Conservation (phyloP, 371 early-diverging fungal species). For the Apophysomyces trapeziformis region DNA sequence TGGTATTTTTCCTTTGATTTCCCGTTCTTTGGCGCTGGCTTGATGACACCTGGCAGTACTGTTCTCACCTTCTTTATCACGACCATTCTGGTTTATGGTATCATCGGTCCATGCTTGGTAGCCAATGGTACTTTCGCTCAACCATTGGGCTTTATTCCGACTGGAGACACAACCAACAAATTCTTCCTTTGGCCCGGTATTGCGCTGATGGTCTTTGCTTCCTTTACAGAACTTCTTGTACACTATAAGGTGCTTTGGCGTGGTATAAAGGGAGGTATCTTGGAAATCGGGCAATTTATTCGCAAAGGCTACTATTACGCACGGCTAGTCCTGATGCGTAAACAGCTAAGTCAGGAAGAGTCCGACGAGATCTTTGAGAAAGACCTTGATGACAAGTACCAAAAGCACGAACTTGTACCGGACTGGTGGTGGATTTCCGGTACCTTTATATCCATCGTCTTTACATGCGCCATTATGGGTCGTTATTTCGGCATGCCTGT, state of each 20-base stretch:
- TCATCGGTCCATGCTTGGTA: slow-evolving; percentile 49
- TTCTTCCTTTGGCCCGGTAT: slow-evolving; percentile 78
- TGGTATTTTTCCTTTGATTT: slow-evolving; percentile 59
- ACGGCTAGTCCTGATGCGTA: slow-evolving; percentile 1
- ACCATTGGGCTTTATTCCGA: slow-evolving; percentile 37
- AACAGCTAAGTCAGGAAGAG: not conserved
- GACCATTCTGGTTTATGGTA: slow-evolving; percentile 60
- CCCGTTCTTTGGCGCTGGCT: slow-evolving; percentile 73
- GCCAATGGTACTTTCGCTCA: slow-evolving; percentile 42
- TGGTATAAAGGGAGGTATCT: slow-evolving; percentile 53
- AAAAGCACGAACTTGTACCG: not conserved
- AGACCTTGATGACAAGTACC: not conserved
- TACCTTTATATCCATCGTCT: not conserved
- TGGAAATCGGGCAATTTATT: slow-evolving; percentile 5
- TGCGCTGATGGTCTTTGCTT: slow-evolving; percentile 64
- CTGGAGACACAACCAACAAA: slow-evolving; percentile 47
- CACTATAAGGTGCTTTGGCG: slow-evolving; percentile 59
- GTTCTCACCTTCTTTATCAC: slow-evolving; percentile 62
- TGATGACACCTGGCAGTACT: slow-evolving; percentile 64
- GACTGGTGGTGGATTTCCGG: slow-evolving; percentile 11
- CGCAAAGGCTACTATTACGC: not conserved
- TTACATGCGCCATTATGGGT: slow-evolving; percentile 6
- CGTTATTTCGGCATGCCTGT: not conserved
- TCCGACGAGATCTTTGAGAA: not conserved
- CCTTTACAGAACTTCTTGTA: slow-evolving; percentile 64